phyloP scores from a whole-genome alignment of 257 asterid genomes.

The Ocimum tenuiflorum region DNA sequence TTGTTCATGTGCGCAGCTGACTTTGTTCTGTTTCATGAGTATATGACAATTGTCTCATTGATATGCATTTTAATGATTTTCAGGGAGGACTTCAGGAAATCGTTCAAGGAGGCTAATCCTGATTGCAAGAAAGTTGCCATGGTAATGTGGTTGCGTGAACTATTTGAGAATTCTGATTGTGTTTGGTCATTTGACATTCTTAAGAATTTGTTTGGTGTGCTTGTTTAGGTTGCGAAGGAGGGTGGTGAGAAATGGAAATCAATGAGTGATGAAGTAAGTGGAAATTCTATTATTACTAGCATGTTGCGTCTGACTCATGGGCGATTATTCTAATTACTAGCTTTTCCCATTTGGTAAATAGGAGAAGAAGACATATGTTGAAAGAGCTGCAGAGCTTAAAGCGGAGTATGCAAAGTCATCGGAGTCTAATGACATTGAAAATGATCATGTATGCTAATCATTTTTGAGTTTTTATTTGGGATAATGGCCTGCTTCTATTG shows the following conservation, averaged over 20 bases:
- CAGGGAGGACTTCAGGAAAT: constrained; percentile 71
- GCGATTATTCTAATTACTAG: not conserved
- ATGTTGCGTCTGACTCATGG: not conserved
- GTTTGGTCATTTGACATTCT: not conserved
- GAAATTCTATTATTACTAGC: not conserved
- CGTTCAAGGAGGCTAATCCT: constrained; percentile 67
- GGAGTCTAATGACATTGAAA: constrained; percentile 22
- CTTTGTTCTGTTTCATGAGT: not conserved
- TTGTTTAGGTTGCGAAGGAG: constrained; percentile 63
- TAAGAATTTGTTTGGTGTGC: not conserved
- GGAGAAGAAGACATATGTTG: constrained; percentile 59
- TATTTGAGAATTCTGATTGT: not conserved
- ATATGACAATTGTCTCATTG: not conserved
- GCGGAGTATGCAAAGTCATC: constrained; percentile 48
- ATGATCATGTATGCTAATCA: constrained; percentile 27
- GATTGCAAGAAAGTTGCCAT: constrained; percentile 46
- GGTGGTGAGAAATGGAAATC: constrained; percentile 84
- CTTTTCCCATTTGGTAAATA: constrained; percentile 4
- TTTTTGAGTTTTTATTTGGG: not conserved
- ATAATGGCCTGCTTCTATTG: not conserved
- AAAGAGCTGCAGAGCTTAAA: constrained; percentile 73
- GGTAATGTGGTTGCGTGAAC: constrained; percentile 24
- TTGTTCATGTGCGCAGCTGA: constrained; percentile 47
- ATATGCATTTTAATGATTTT: not conserved
- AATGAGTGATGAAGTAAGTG: constrained; percentile 62